A percentile compares a stretch with the other conserved stretches of the same genome.
phyloP scores from a whole-genome alignment of 2,329 filamentous ascomycete genomes.

The Colletotrichum karsti region DNA sequence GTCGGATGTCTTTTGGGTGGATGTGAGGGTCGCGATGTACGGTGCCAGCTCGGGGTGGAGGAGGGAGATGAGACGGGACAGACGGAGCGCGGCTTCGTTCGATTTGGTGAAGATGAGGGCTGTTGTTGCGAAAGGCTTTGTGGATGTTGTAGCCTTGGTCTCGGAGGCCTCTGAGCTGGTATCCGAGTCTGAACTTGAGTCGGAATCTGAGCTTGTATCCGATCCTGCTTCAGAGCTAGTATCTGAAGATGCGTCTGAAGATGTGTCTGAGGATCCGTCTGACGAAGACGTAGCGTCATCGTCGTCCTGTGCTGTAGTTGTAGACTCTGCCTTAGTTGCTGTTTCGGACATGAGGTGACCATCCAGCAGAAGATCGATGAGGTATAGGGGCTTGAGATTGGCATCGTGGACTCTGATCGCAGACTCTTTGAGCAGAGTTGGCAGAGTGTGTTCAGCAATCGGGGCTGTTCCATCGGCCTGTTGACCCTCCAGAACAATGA shows the following conservation, averaged over 20 bases:
- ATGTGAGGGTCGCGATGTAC: constrained; percentile 76
- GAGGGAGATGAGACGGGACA: constrained; percentile 80
- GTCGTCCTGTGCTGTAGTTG: constrained; percentile 27
- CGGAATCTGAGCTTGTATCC: constrained; percentile 40
- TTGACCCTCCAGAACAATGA: constrained; percentile 77
- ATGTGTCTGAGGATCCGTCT: constrained; percentile 39
- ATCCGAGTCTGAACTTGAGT: constrained; percentile 44
- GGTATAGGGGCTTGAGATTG: constrained; percentile 81
- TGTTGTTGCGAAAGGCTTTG: constrained; percentile 43
- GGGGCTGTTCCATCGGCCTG: constrained; percentile 46
- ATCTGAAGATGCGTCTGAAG: constrained; percentile 44
- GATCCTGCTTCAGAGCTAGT: constrained; percentile 34
- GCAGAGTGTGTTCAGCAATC: constrained; percentile 63
- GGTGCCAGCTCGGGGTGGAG: constrained; percentile 67
- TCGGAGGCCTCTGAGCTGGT: constrained; percentile 36
- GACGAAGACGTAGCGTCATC: constrained; percentile 39
- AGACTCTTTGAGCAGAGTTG: constrained; percentile 68
- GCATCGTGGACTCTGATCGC: constrained; percentile 75
- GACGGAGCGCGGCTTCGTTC: constrained; percentile 85
- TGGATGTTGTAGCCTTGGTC: background rate
- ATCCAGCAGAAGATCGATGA: constrained; percentile 78
- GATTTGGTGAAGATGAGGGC: constrained; percentile 90
- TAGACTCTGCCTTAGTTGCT: constrained; percentile 26
- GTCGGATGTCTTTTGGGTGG: constrained; percentile 76
- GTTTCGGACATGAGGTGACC: constrained; percentile 50